Evolutionary conservation across 306 rosid species (phyloP).

Genomic region (Rubus parviflorus): DNA sequence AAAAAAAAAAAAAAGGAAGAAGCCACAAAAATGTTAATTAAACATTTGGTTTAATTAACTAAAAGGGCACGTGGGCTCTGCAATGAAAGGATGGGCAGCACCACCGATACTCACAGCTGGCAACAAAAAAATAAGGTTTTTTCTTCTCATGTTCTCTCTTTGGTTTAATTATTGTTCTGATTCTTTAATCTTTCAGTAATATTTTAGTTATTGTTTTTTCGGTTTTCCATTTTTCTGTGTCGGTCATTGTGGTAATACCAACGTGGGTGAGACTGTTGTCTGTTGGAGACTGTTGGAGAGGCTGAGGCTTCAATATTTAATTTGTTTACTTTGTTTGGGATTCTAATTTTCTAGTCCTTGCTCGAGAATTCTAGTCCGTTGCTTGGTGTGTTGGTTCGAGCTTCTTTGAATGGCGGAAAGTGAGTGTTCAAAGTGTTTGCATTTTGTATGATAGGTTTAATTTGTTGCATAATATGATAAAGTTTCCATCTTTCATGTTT

Average conservation of each 20-base stretch:
- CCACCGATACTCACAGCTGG: too few relatives aligned
- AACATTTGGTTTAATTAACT: too few relatives aligned
- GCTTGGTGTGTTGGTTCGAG: neutral
- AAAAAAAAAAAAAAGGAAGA: too few relatives aligned
- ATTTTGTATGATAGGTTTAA: slow-evolving; percentile 7
- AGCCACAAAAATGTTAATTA: too few relatives aligned
- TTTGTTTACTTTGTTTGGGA: neutral
- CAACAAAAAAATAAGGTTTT: too few relatives aligned
- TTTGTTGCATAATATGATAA: neutral
- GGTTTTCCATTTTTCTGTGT: slow-evolving; percentile 35
- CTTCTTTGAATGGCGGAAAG: slow-evolving; percentile 56
- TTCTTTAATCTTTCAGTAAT: neutral
- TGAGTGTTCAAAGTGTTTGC: slow-evolving; percentile 22
- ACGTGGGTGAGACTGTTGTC: slow-evolving; percentile 22
- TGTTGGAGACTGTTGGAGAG: slow-evolving; percentile 22
- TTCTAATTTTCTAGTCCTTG: neutral
- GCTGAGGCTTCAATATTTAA: neutral
- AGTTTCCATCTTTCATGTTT: slow-evolving; percentile 13
- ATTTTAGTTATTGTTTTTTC: neutral
- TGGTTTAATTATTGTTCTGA: neutral
- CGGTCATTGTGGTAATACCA: slow-evolving; percentile 24
- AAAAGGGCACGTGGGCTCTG: too few relatives aligned
- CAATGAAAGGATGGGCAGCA: too few relatives aligned
- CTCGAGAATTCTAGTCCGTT: neutral
- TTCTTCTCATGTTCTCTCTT: too few relatives aligned